Evolutionary conservation across 306 rosid species (phyloP), one percentile per base, ranked within the genome.

Genomic region (Gillenia trifoliata): DNA sequence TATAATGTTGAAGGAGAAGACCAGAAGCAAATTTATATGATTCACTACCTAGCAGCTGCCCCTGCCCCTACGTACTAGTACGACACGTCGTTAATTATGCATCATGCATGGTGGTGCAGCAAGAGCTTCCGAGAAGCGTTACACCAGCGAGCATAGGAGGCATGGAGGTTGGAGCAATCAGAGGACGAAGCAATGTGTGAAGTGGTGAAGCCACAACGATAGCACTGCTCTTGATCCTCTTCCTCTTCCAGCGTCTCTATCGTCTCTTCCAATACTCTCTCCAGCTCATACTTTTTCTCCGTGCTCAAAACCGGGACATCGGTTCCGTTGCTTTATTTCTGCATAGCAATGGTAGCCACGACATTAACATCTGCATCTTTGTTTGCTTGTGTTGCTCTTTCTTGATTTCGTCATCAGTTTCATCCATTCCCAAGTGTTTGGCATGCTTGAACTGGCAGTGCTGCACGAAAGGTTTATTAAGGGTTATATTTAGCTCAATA

Each of bases 261-360:
- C 40, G 73, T 83, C 70, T 77, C 81, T 65, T 87, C 98, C 72
- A 92, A 71, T 3, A 85, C 86, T 41, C 43, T 87, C 84, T 90
- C 94, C 40, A 87, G 25, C 80, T 87, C 94, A 0, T n/a, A 63
- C 34, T 60, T 84, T 85, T 72, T 92, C 92, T 0, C 72, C 16
- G 1, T 19, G 88, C 89, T 84, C 74, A 92, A 70, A 5, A 87
- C 70, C 0, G 96, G 98, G 1, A 68, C 81, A 1, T 92, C 96
- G 0, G 79, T 66, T 72, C 96, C 98, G 3, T 85, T 92, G 80
- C 86, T n/a, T n/a, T 83, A 30, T 86, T 94, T 72, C 85, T 80
- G 78, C 98, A 92, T 41, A 92, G 77, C 80, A 88, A 77, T 60
- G 98, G 92, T 34, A 92, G 80, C 98, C 98, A 92, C 52, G 89